Evolutionary conservation across 441 rosid genomes (phyloP).

Genomic region (Eruca vesicaria): DNA sequence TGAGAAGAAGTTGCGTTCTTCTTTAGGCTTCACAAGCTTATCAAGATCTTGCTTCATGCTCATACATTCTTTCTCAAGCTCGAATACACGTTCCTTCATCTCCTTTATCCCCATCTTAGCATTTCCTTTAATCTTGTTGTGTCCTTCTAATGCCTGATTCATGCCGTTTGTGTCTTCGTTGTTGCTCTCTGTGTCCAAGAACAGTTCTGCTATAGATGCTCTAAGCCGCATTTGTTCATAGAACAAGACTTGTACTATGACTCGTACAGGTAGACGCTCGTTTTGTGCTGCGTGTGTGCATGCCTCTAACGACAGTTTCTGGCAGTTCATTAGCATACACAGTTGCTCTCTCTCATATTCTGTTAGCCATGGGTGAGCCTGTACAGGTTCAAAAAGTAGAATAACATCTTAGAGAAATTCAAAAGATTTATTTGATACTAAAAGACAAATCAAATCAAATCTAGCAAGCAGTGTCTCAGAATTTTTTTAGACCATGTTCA

Average conservation of each 20-base stretch:
- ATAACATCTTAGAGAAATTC: too few relatives aligned
- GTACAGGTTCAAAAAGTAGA: conserved; percentile 19
- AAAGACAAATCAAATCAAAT: too few relatives aligned
- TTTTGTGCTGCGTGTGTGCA: conserved; percentile 96
- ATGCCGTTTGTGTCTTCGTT: conserved; percentile 43
- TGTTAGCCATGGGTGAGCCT: conserved; percentile 94
- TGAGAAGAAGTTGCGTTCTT: conserved; percentile 58
- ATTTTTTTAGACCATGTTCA: not conserved
- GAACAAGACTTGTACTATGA: conserved; percentile 85
- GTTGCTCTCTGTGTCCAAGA: conserved; percentile 61
- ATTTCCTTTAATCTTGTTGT: conserved; percentile 39
- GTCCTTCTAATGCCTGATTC: conserved; percentile 43
- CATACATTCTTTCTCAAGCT: conserved; percentile 79
- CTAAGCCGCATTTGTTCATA: conserved; percentile 90
- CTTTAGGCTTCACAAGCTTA: conserved; percentile 68
- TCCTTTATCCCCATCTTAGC: conserved; percentile 41
- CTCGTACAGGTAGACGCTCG: conserved; percentile 87
- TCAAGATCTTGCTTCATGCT: conserved; percentile 79
- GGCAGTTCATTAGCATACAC: conserved; percentile 82
- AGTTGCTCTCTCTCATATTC: conserved; percentile 82
- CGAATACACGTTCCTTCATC: conserved; percentile 66
- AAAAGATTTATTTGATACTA: not conserved
- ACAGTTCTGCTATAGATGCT: conserved; percentile 74
- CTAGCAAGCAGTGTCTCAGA: not conserved
- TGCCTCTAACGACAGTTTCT: conserved; percentile 91